Percentiles rank a stretch among this genome's conserved stretches.
These are phyloP conservation scores for Xylariaceae sp. DNA, from an alignment of 2,329 filamentous ascomycete species.

Conservation along the genomic window DNA sequence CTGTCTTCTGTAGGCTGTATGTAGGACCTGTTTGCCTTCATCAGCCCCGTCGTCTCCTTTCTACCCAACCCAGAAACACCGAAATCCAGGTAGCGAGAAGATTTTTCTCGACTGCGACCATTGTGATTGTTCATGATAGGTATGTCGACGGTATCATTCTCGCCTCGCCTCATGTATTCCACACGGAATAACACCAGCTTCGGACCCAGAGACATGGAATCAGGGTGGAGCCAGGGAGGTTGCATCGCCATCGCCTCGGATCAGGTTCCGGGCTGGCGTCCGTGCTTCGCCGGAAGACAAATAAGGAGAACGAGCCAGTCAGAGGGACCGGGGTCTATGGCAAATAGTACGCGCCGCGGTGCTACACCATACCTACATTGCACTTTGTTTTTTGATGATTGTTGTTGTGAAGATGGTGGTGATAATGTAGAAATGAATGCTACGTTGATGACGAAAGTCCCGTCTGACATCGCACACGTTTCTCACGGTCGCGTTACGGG, in stretches of 20 bases:
- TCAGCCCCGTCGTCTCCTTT: slow-evolving; percentile 7
- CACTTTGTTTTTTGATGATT: too few species aligned
- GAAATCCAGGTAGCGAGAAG: slow-evolving; percentile 9
- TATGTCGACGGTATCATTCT: too few species aligned
- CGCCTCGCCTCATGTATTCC: too few species aligned
- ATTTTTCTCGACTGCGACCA: background rate
- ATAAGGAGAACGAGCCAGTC: background rate
- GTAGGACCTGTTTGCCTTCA: background rate
- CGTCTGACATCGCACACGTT: background rate
- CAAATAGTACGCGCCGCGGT: background rate
- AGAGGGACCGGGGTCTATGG: background rate
- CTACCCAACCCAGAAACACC: slow-evolving; percentile 17
- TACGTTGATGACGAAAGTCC: background rate
- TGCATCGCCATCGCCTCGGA: background rate
- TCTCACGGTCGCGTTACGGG: too few species aligned
- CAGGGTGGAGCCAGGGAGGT: background rate
- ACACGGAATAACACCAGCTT: too few species aligned
- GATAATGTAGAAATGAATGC: background rate
- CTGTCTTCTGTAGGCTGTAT: too few species aligned
- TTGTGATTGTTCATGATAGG: too few species aligned
- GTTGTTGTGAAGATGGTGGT: background rate
- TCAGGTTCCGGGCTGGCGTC: background rate
- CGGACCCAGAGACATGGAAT: background rate
- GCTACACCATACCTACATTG: too few species aligned
- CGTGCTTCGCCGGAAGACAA: background rate